Evolutionary conservation across 2,329 filamentous ascomycete genomes (phyloP).

Genomic region (Fusarium sp.): DNA sequence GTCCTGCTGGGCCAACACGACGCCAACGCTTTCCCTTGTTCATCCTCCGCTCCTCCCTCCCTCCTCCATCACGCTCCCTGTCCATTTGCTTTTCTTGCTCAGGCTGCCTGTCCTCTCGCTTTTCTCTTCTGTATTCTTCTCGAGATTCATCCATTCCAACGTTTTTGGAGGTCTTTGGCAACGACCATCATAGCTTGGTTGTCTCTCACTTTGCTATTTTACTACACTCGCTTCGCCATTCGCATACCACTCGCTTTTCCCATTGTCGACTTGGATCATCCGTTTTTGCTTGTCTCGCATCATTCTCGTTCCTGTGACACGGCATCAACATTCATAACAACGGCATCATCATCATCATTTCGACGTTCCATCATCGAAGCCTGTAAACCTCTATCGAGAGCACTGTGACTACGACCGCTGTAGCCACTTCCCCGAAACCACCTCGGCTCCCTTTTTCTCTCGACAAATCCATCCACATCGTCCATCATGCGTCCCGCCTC

Average conservation of each 20-base stretch:
- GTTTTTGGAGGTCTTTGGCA: conserved; percentile 15
- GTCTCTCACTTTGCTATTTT: conserved; percentile 31
- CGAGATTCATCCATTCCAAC: conserved; percentile 21
- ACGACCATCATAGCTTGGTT: conserved; percentile 18
- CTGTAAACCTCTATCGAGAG: background rate
- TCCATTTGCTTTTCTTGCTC: background rate
- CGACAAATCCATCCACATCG: conserved; percentile 1
- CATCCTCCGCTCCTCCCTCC: conserved; percentile 15
- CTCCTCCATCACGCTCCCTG: conserved; percentile 16
- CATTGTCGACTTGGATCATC: conserved; percentile 12
- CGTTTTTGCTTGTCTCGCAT: conserved; percentile 19
- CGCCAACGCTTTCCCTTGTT: conserved; percentile 37
- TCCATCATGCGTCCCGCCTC: conserved; percentile 62
- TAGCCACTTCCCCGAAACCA: background rate
- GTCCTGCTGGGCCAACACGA: conserved; percentile 39
- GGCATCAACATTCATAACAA: conserved; percentile 1
- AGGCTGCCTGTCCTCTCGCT: conserved; percentile 19
- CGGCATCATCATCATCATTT: conserved; percentile 3
- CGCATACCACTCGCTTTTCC: conserved; percentile 6
- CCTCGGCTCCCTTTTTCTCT: conserved; percentile 6
- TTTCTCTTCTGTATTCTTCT: conserved; percentile 14
- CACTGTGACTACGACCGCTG: background rate
- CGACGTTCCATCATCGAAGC: conserved; percentile 11
- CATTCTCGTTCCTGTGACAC: background rate
- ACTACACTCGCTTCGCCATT: conserved; percentile 28